Conservation (phyloP, 2,329 filamentous ascomycete genomes). For the Fusarium staphyleae region DNA sequence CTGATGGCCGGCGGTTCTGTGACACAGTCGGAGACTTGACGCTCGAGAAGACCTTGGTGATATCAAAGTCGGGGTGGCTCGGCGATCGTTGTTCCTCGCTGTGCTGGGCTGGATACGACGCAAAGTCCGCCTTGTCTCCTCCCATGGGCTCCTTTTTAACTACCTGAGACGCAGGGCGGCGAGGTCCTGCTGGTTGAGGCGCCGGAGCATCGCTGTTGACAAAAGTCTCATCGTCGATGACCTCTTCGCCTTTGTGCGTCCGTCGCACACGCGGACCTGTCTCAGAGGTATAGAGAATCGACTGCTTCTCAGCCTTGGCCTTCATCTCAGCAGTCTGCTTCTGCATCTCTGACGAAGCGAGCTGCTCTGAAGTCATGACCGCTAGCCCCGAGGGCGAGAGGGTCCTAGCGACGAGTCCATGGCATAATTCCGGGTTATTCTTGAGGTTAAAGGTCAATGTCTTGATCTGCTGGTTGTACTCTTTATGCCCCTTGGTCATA, state of each 20-base stretch:
- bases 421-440: constrained; percentile 80
- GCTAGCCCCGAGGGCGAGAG: constrained; percentile 79
- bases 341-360: constrained; percentile 91
- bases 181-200: constrained; percentile 38
- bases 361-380: constrained; percentile 88
- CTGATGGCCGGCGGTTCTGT: constrained; percentile 56
- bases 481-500: constrained; percentile 52
- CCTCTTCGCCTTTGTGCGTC: constrained; percentile 94
- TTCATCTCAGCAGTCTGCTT: constrained; percentile 78
- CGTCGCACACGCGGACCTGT: constrained; percentile 77
- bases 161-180: constrained; percentile 33
- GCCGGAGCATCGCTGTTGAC: constrained; percentile 47
- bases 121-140: constrained; percentile 36
- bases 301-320: constrained; percentile 80
- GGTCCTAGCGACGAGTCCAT: constrained; percentile 74
- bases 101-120: constrained; percentile 47
- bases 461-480: constrained; percentile 71
- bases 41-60: constrained; percentile 84
- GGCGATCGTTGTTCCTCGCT: constrained; percentile 61
- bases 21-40: constrained; percentile 75
- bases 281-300: constrained; percentile 80
- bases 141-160: constrained; percentile 48
- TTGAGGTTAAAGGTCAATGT: constrained; percentile 87
- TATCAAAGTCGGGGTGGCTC: constrained; percentile 72
- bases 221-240: constrained; percentile 77